Evolutionary conservation across 2,329 filamentous ascomycete species (phyloP).

Genomic region (Xylaria sp.): DNA sequence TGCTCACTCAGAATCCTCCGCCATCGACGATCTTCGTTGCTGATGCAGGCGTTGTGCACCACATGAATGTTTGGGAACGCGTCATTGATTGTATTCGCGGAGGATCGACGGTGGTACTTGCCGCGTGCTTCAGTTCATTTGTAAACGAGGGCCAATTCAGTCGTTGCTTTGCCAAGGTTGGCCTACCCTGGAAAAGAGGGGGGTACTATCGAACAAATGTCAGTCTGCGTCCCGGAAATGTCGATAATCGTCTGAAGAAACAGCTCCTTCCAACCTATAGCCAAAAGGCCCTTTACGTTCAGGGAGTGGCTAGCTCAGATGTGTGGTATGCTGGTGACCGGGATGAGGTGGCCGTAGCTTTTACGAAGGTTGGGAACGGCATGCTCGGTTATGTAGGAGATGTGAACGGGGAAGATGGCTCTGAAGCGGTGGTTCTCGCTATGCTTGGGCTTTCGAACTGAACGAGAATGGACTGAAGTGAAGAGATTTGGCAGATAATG

Average conservation of each 20-base stretch:
- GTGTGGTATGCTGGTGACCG: constrained; percentile 42
- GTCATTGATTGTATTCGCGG: constrained; percentile 33
- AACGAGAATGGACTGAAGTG: constrained; percentile 16
- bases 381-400: constrained; percentile 49
- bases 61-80: constrained; percentile 35
- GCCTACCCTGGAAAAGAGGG: constrained; percentile 44
- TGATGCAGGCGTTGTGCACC: constrained; percentile 24
- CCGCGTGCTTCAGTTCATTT: constrained; percentile 33
- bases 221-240: constrained; percentile 39
- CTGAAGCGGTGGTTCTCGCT: constrained; percentile 42
- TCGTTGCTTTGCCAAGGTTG: constrained; percentile 43
- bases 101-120: constrained; percentile 34
- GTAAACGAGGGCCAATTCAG: constrained; percentile 39
- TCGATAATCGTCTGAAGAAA: constrained; percentile 32
- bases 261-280: constrained; percentile 42
- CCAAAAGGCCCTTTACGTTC: constrained; percentile 44
- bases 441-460: constrained; percentile 46
- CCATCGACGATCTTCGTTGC: constrained; percentile 31
- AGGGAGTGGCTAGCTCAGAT: constrained; percentile 37
- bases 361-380: constrained; percentile 44
- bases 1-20: constrained; percentile 31
- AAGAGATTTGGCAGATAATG: not conserved
- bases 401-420: constrained; percentile 43
- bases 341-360: constrained; percentile 42
- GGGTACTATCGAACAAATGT: constrained; percentile 37